Base-by-base conservation (phyloP, 345 rosid genomes). In the Viola odorata region DNA sequence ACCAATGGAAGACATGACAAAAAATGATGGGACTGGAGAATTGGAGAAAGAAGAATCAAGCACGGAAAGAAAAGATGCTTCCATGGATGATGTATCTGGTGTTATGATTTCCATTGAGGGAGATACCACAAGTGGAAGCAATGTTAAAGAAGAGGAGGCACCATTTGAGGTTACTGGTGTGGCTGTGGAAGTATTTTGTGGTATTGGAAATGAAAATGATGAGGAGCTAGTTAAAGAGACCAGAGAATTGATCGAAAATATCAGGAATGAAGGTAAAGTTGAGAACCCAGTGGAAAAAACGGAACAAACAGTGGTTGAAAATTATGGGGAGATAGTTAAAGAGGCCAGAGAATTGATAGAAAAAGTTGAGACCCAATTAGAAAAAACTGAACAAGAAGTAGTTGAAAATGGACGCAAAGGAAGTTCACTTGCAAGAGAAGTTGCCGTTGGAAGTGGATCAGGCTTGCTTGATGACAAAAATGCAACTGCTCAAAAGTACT, bases 341-440 rank as follows among this genome's bases (percentile, higher is more conserved):
- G 84, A 71, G 69, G 80, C 81, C 2, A 78, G 58, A 50, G 77
- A 78, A 40, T 73, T 83, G 67, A 49, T 70, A 23, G 85, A 82
- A 67, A 75, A 59, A 57, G 41, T 49, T 37, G 66, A 62, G 60
- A 45, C 38, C 5, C 37, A 17, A 40, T 32, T 37, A 4, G 62
- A 50, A 41, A 55, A 38, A 58, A 12, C 32, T 3, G 12, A 52
- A 23, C 32, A 23, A 16, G 55, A 5, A 3, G 17, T 52, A 47
- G 10, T 7, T 11, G 50, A 4, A 47, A 9, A n/a, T 47, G 50
- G 50, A 4, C 5, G 50, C 13, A n/a, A 10, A 47, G 50, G 11
- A 65, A 58, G 65, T 45, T 57, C 70, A 68, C 32, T 23, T 47
- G 74, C 66, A 60, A 66, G 62, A 55, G 74, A 69, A 47, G 66